Conservation (phyloP, 441 rosid genomes). For the Capsella rubella region DNA sequence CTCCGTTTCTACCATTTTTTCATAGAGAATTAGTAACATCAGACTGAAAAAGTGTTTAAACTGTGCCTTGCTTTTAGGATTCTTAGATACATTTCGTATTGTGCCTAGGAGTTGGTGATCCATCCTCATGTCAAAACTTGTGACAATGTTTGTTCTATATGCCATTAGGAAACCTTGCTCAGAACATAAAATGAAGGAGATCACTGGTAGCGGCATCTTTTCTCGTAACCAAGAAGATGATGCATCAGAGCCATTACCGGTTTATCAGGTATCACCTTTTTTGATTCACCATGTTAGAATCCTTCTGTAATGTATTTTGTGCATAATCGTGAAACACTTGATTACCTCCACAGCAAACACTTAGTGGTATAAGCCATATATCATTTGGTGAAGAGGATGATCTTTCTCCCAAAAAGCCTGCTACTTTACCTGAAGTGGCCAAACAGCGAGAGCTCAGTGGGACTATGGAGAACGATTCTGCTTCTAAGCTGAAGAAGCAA, state of each 20-base stretch:
- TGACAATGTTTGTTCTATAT: constrained; percentile 10
- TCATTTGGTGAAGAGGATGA: constrained; percentile 85
- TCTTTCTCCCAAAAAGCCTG: constrained; percentile 75
- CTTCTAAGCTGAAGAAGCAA: constrained; percentile 68
- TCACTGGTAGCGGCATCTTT: constrained; percentile 96
- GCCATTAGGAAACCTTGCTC: constrained; percentile 89
- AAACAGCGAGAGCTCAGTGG: constrained; percentile 98
- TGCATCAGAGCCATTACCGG: constrained; percentile 59
- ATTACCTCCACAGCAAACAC: constrained; percentile 67
- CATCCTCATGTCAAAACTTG: neutral
- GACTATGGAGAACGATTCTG: constrained; percentile 68
- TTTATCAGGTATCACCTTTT: constrained; percentile 71
- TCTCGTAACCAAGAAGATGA: constrained; percentile 63
- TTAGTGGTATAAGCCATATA: constrained; percentile 91
- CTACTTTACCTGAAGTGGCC: constrained; percentile 76
- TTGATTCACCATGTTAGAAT: neutral
- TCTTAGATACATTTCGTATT: constrained; percentile 9
- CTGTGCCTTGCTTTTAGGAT: neutral
- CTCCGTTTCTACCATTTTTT: neutral
- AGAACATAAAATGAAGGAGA: constrained; percentile 92
- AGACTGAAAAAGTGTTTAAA: neutral
- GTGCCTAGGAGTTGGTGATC: constrained; percentile 10
- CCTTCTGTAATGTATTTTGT: neutral
- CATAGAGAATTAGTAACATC: neutral
- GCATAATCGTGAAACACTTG: neutral